Evolutionary conservation across 345 rosid genomes (phyloP).

Genomic region (Corymbia maculata): DNA sequence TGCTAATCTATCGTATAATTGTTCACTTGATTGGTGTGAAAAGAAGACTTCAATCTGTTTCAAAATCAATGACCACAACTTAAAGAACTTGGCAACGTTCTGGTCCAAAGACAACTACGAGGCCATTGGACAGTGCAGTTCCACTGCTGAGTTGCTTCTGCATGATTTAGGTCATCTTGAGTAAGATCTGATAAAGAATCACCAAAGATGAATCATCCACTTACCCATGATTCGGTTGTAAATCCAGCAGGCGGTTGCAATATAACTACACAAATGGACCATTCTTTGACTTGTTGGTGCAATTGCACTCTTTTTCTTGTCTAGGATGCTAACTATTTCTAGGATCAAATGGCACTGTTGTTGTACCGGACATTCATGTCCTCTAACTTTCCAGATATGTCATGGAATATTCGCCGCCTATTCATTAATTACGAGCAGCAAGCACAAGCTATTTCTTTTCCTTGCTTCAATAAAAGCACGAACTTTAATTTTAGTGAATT

Average conservation of each 20-base stretch:
- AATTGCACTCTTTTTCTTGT: neutral
- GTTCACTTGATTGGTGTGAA: neutral
- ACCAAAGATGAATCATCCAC: neutral
- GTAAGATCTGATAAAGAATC: neutral
- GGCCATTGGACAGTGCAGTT: neutral
- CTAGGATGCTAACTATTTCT: neutral
- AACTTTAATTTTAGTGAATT: neutral
- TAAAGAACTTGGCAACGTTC: neutral
- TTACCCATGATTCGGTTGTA: neutral
- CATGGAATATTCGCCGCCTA: too few species aligned
- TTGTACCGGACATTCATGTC: neutral
- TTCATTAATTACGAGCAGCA: too few species aligned
- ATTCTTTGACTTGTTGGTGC: neutral
- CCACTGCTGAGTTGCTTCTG: neutral
- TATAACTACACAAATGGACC: neutral
- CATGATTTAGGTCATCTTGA: neutral
- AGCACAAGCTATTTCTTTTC: neutral
- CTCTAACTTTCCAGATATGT: neutral
- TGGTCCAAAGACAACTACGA: neutral
- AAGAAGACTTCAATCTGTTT: neutral
- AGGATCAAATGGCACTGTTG: neutral
- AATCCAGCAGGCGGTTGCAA: neutral
- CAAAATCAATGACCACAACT: neutral
- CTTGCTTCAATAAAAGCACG: neutral
- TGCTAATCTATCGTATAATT: neutral